Conservation (phyloP, 768 basidiomycete species). For the Krasilnikovozyma curviuscula region DNA sequence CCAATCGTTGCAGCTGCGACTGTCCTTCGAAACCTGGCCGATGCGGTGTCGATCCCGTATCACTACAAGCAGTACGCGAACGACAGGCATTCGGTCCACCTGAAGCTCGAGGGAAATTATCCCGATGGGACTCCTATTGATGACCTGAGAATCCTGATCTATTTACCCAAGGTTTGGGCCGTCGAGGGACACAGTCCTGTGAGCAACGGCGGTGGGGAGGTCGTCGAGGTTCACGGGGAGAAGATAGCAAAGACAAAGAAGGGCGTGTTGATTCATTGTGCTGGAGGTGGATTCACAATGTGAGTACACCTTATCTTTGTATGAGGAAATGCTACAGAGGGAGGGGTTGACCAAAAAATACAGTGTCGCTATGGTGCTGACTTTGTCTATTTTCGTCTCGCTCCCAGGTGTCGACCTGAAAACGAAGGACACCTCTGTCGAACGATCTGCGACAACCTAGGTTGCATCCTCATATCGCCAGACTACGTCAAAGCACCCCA, state of each 20-base stretch:
- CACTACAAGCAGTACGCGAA: slow-evolving; percentile 6
- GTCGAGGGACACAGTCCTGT: not conserved
- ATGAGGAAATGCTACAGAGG: too few species aligned
- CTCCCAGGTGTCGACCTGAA: slow-evolving; percentile 10
- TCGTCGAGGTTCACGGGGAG: not conserved
- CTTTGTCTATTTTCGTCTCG: too few species aligned
- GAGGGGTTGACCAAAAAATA: too few species aligned
- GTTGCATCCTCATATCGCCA: slow-evolving; percentile 7
- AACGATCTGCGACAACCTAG: slow-evolving; percentile 7
- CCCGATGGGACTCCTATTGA: slow-evolving; percentile 3
- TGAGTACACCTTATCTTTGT: slow-evolving; percentile 3
- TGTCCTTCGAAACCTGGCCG: slow-evolving; percentile 5
- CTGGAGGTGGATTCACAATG: slow-evolving; percentile 11
- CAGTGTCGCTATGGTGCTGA: too few species aligned
- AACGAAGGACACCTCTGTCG: slow-evolving; percentile 11
- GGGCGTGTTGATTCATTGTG: slow-evolving; percentile 7
- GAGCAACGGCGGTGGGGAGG: not conserved
- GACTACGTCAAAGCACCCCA: slow-evolving; percentile 12
- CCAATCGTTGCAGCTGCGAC: not conserved
- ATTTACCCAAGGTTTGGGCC: slow-evolving; percentile 6
- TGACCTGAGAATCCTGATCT: slow-evolving; percentile 3
- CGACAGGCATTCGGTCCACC: slow-evolving; percentile 7
- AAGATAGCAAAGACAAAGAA: slow-evolving; percentile 2
- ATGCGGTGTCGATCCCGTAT: slow-evolving; percentile 5
- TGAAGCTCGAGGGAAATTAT: slow-evolving; percentile 6